Base-by-base conservation (phyloP, 148 eudicot species). In the Rheum nobile region DNA sequence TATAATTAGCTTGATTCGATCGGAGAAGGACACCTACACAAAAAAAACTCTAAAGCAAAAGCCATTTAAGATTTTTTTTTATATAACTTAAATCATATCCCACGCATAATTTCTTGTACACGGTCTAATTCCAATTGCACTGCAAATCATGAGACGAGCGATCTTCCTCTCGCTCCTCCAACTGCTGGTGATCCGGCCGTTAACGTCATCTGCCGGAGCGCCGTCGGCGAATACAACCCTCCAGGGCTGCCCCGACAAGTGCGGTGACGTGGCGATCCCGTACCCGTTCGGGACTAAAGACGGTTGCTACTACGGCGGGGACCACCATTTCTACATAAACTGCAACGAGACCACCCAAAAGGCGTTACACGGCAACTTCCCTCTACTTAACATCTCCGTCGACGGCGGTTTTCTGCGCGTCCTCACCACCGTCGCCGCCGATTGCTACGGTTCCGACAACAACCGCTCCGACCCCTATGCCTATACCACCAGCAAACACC, bases 251-350 rank as follows among this genome's bases (percentile, higher is more conserved):
- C 2, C 29, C 29, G 19, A 28, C 1, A 41, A 21, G 47, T 71
- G 73, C 50, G 73, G 73, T 1, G 50, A 71, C 48, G 50, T 71
- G 32, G 21, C 47, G 48, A 22, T 71, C 21, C 73, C 73, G 8
- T 71, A 71, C 31, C 73, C 73, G n/a, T 71, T 71, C n/a, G 73
- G 73, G 19, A 71, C 21, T 3, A 41, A 43, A 10, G 50, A 39
- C 17, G 73, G 50, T 39, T 71, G 73, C 6, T 71, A 39, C 48
- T 38, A 21, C 46, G 32, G 14, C 2, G 73, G 22, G 7, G 50
- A 10, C 47, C 16, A 8, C 21, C 46, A 71, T 34, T 65, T 65
- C 70, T 29, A 16, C 47, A 16, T 71, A n/a, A 21, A 28, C 31
- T 71, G 73, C 31, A 9, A 19, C 46, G 46, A 61, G 29, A 61